These are phyloP conservation scores for Ligustrum vulgare DNA, from an alignment of 257 asterid species.

Conservation along the genomic window DNA sequence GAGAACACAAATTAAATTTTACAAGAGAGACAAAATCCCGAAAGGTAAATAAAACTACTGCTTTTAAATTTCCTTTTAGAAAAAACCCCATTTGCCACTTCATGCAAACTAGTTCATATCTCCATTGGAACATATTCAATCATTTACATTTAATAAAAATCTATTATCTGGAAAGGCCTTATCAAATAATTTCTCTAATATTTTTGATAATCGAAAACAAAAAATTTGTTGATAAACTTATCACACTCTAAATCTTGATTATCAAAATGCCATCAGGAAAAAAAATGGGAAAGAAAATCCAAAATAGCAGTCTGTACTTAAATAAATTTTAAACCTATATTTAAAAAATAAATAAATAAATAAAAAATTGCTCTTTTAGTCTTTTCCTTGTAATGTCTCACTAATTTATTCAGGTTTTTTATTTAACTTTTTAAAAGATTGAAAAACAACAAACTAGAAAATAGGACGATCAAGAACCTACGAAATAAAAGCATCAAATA, in stretches of 20 bases:
- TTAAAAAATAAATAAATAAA: background rate
- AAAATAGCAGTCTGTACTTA: no score
- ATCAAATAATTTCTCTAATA: background rate
- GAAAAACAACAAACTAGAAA: background rate
- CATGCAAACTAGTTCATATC: background rate
- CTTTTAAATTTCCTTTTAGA: background rate
- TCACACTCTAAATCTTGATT: background rate
- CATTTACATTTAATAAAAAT: background rate
- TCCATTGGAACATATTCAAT: background rate
- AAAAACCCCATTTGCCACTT: background rate
- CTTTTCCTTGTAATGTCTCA: background rate
- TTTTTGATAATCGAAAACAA: background rate
- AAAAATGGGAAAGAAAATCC: no score
- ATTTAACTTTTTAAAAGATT: background rate
- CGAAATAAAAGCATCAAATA: background rate
- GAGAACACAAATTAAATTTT: background rate
- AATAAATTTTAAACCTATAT: no score
- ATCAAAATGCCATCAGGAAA: background rate
- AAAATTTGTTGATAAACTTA: background rate
- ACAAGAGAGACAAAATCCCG: background rate
- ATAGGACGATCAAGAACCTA: background rate
- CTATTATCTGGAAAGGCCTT: background rate
- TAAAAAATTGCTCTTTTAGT: background rate
- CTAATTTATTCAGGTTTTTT: background rate
- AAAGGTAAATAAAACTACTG: background rate